A percentile compares a stretch with the other conserved stretches of the same genome.
Evolutionary conservation across 2,329 filamentous ascomycete species (phyloP).

Genomic region (Dactylellina drechsleri): DNA sequence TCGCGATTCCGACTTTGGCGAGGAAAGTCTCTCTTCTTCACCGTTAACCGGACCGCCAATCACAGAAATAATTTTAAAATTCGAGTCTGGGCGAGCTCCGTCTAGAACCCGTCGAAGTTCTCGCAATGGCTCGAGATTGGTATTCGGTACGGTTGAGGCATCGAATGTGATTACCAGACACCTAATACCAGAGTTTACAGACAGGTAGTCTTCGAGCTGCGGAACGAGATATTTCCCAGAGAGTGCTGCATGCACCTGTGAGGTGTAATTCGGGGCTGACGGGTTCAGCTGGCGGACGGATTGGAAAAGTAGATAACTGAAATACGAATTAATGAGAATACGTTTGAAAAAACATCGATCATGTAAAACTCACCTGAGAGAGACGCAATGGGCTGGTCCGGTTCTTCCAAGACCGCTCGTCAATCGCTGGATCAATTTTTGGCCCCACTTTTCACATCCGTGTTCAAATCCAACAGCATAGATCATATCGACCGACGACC

Average conservation of each 20-base stretch:
- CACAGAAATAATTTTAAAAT: slow-evolving; percentile 49
- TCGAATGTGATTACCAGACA: slow-evolving; percentile 52
- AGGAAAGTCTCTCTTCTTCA: slow-evolving; percentile 24
- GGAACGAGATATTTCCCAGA: slow-evolving; percentile 53
- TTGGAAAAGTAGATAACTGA: slow-evolving; percentile 43
- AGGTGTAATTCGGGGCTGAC: slow-evolving; percentile 48
- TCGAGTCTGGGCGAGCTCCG: slow-evolving; percentile 32
- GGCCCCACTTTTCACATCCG: slow-evolving; percentile 54
- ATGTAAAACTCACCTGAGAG: slow-evolving; percentile 33
- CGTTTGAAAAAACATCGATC: not conserved
- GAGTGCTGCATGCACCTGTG: slow-evolving; percentile 51
- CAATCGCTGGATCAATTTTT: slow-evolving; percentile 39
- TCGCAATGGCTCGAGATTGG: slow-evolving; percentile 50
- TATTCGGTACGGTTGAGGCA: slow-evolving; percentile 48
- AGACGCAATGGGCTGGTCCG: slow-evolving; percentile 48
- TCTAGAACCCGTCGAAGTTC: slow-evolving; percentile 50
- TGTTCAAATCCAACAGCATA: slow-evolving; percentile 49
- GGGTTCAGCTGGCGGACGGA: slow-evolving; percentile 47
- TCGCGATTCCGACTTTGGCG: slow-evolving; percentile 27
- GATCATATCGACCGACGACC: slow-evolving; percentile 47
- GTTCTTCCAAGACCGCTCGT: slow-evolving; percentile 47
- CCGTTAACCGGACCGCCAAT: slow-evolving; percentile 47
- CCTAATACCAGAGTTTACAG: slow-evolving; percentile 43
- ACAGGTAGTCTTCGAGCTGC: slow-evolving; percentile 51
- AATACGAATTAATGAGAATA: not conserved